Evolutionary conservation across 345 rosid genomes (phyloP).

Genomic region (Chamaenerion angustifolium): DNA sequence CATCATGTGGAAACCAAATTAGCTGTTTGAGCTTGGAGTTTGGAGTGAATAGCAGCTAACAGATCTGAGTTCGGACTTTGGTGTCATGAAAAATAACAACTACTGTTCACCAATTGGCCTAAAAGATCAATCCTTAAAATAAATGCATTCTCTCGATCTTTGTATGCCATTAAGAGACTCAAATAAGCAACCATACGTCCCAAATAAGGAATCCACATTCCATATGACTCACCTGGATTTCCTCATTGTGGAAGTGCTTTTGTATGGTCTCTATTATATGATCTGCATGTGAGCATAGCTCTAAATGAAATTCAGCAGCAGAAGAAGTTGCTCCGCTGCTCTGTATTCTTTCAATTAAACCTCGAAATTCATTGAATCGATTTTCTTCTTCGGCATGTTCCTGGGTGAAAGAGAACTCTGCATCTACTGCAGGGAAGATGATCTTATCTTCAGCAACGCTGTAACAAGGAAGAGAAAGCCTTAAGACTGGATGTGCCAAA

Average conservation of each 20-base stretch:
- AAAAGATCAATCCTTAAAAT: too few relatives aligned
- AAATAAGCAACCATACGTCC: not conserved
- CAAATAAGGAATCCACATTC: not conserved
- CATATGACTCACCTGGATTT: constrained; percentile 52
- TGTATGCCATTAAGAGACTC: too few relatives aligned
- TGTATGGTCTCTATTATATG: constrained; percentile 68
- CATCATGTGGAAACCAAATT: too few relatives aligned
- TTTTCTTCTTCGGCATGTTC: constrained; percentile 83
- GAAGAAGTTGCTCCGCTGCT: constrained; percentile 58
- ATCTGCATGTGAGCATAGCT: constrained; percentile 77
- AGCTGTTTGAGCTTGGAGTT: too few relatives aligned
- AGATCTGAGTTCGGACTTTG: too few relatives aligned
- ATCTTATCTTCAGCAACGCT: constrained; percentile 89
- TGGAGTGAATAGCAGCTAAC: too few relatives aligned
- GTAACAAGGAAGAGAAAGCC: constrained; percentile 10
- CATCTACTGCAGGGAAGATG: constrained; percentile 83
- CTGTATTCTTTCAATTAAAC: constrained; percentile 69
- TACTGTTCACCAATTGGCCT: too few relatives aligned
- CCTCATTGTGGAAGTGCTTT: constrained; percentile 67
- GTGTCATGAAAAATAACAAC: too few relatives aligned
- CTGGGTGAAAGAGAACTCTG: constrained; percentile 51
- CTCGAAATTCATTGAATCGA: constrained; percentile 59
- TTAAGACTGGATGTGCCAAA: not conserved
- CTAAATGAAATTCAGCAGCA: constrained; percentile 51
- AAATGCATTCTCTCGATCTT: too few relatives aligned